phyloP scores from a whole-genome alignment of 129 eudicot species.

The Smallanthus sonchifolius region DNA sequence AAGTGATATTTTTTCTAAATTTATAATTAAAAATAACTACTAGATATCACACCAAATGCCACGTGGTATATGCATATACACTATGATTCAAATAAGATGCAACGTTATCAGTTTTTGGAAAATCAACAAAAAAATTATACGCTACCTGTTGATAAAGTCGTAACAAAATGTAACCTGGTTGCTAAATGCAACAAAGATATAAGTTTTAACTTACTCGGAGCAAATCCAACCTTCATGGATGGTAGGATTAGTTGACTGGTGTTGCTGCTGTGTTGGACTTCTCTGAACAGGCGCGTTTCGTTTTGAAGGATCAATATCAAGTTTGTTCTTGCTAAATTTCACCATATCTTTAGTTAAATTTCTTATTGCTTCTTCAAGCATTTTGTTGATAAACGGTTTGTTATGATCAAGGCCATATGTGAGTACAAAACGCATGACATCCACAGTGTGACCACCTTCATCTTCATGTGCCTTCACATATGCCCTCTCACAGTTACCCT shows the following conservation, averaged over 20 bases:
- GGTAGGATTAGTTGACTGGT: slow-evolving; percentile 16
- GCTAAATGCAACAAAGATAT: background rate
- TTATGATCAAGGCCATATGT: slow-evolving; percentile 58
- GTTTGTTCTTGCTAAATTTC: slow-evolving; percentile 32
- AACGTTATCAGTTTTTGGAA: background rate
- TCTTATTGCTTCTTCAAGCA: slow-evolving; percentile 51
- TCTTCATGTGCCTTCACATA: slow-evolving; percentile 47
- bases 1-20: background rate
- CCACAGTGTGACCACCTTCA: slow-evolving; percentile 65
- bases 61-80: background rate
- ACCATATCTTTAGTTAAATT: slow-evolving; percentile 57
- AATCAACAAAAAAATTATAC: background rate
- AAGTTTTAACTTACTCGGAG: slow-evolving; percentile 42
- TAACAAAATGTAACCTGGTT: background rate
- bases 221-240: slow-evolving; percentile 58
- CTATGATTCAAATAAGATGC: background rate
- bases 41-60: background rate
- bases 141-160: background rate
- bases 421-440: slow-evolving; percentile 70
- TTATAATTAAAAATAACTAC: background rate
- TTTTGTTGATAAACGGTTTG: slow-evolving; percentile 42
- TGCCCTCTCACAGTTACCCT: slow-evolving; percentile 79
- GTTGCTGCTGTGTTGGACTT: slow-evolving; percentile 29
- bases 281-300: slow-evolving; percentile 13
- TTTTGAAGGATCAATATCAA: slow-evolving; percentile 13